Evolutionary conservation across 148 eudicot genomes (phyloP).

Genomic region (Rhododendron molle): DNA sequence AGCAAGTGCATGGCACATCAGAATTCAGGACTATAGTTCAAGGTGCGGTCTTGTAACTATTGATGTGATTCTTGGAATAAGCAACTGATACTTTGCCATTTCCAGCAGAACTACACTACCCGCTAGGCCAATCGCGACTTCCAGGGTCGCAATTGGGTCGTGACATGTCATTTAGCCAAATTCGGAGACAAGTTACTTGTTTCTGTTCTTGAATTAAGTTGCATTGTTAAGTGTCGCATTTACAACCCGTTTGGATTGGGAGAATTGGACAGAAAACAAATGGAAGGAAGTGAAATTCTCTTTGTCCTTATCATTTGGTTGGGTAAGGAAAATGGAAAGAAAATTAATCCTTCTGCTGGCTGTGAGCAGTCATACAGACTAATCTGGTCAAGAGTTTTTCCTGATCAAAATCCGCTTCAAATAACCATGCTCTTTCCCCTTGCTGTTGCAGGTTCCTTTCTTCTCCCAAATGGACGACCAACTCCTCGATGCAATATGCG

Average conservation of each 20-base stretch:
- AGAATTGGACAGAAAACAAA: background rate
- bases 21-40: background rate
- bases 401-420: background rate
- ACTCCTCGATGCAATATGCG: constrained; percentile 82
- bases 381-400: background rate
- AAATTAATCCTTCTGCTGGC: background rate
- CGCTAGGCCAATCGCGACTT: too few relatives aligned
- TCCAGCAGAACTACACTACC: background rate
- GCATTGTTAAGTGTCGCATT: background rate
- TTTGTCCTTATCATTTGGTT: background rate
- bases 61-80: constrained; percentile 5
- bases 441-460: constrained; percentile 58
- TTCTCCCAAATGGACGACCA: constrained; percentile 89
- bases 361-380: background rate
- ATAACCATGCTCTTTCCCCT: background rate
- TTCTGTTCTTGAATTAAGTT: background rate
- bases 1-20: background rate
- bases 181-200: background rate
- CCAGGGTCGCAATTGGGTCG: too few relatives aligned
- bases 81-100: background rate
- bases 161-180: too few relatives aligned
- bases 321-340: background rate
- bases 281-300: background rate
- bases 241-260: background rate
- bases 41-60: background rate